Percentiles rank a stretch among this genome's conserved stretches.
phyloP scores from a whole-genome alignment of 257 asterid species.

The Solanum sitiens region DNA sequence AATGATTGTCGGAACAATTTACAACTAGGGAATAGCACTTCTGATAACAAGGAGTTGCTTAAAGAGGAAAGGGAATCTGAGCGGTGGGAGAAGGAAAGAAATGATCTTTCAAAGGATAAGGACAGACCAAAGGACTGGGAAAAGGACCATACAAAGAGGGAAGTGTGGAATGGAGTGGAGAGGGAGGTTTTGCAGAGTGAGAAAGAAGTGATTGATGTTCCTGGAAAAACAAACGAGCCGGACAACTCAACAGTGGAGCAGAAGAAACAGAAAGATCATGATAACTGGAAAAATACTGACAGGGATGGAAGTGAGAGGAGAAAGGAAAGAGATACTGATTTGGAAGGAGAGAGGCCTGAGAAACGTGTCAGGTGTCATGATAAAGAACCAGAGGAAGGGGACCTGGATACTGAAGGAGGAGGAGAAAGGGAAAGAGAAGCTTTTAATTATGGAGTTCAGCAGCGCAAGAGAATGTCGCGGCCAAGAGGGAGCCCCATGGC shows the following conservation, averaged over 20 bases:
- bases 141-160: constrained; percentile 64
- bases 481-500: constrained; percentile 89
- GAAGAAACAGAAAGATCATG: constrained; percentile 62
- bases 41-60: constrained; percentile 51
- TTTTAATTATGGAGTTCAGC: constrained; percentile 71
- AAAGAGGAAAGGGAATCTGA: constrained; percentile 79
- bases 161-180: constrained; percentile 56
- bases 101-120: constrained; percentile 59
- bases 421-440: constrained; percentile 58
- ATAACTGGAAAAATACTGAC: constrained; percentile 53
- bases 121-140: constrained; percentile 60
- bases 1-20: constrained; percentile 52
- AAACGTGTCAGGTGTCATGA: constrained; percentile 60
- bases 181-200: constrained; percentile 50
- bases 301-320: constrained; percentile 60
- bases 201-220: constrained; percentile 45
- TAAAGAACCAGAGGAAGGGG: constrained; percentile 65
- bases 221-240: constrained; percentile 49
- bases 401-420: constrained; percentile 57
- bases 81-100: constrained; percentile 66
- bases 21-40: constrained; percentile 41
- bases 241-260: constrained; percentile 37
- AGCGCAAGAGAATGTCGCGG: constrained; percentile 78
- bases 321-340: constrained; percentile 75
- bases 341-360: constrained; percentile 70